Base-by-base conservation (phyloP, 2,329 filamentous ascomycete genomes). In the Penicillium sp. region DNA sequence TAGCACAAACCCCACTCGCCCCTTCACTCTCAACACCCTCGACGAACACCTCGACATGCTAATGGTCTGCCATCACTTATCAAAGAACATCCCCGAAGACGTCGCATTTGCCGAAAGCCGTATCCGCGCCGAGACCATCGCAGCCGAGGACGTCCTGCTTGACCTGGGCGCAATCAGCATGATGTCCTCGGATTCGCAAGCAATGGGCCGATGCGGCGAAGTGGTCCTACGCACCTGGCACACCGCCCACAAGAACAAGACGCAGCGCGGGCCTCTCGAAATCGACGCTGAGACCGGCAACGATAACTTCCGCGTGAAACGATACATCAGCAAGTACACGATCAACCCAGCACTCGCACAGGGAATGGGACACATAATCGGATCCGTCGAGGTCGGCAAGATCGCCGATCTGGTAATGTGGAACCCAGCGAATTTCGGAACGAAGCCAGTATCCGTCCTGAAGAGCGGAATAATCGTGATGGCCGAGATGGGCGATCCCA, bases 41-140 rank as follows among this genome's bases (percentile, higher is more conserved):
- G 93, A 97, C 68, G 93, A 97, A 74, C 93, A 97, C 75, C 83
- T 97, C 13, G 93, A 97, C 76, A 97, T 97, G 93, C 79, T 97
- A 43, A 97, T 97, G 93, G 91, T 96, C 35, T 97, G 93, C 78
- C 93, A 97, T 73, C 93, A 97, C 69, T 79, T 97, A 9, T 91
- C 87, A 48, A 90, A 90, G 73, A 87, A 96, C 74, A 97, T 97
- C 56, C 90, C 92, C 54, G 93, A 97, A 76, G 93, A 97, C 70
- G 88, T 97, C 13, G 91, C 92, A 1, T 97, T 97, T 67, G 93
- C 93, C 44, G 93, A 97, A 76, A 91, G 86, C 34, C 90, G 93
- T 36, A 97, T 97, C 74, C 89, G 93, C 55, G 90, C 91, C 61
- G 92, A 97, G 77, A 97, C 93, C 34, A 97, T 97, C 68, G 93